Evolutionary conservation across 306 rosid genomes (phyloP).

Genomic region (Cucurbita maxima): DNA sequence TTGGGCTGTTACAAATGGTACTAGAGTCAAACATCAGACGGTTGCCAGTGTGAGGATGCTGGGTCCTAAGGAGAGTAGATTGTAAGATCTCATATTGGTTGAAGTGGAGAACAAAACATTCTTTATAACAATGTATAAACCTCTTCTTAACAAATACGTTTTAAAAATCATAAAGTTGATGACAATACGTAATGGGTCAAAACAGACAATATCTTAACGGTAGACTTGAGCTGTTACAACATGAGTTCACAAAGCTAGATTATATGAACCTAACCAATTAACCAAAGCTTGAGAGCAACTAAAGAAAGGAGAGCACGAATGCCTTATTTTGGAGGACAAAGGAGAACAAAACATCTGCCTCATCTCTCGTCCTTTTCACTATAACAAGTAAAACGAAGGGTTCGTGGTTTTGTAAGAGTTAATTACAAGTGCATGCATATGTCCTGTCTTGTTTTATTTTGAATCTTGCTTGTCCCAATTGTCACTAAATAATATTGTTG

Average conservation of each 20-base stretch:
- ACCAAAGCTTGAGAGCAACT: background rate
- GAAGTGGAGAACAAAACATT: too few relatives aligned
- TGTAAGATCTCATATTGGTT: too few relatives aligned
- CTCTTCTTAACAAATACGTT: too few relatives aligned
- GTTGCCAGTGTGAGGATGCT: too few relatives aligned
- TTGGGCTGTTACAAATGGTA: too few relatives aligned
- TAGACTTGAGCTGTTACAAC: too few relatives aligned
- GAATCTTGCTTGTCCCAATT: background rate
- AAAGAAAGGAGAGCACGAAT: background rate
- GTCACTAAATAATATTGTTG: background rate
- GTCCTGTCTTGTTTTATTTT: background rate
- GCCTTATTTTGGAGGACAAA: background rate
- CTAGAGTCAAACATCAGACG: too few relatives aligned
- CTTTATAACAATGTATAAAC: too few relatives aligned
- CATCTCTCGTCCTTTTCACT: background rate
- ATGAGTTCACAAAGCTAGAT: background rate
- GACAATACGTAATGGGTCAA: too few relatives aligned
- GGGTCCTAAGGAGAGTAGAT: too few relatives aligned
- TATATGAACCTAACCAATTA: background rate
- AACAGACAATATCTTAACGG: too few relatives aligned
- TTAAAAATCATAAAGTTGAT: too few relatives aligned
- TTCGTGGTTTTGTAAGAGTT: background rate
- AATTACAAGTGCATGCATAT: constrained; percentile 1
- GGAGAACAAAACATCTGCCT: background rate
- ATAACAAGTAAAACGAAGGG: background rate